A percentile compares a stretch with the other conserved stretches of the same genome.
Conservation (phyloP, 306 rosid genomes). For the Vigna unguiculata region DNA sequence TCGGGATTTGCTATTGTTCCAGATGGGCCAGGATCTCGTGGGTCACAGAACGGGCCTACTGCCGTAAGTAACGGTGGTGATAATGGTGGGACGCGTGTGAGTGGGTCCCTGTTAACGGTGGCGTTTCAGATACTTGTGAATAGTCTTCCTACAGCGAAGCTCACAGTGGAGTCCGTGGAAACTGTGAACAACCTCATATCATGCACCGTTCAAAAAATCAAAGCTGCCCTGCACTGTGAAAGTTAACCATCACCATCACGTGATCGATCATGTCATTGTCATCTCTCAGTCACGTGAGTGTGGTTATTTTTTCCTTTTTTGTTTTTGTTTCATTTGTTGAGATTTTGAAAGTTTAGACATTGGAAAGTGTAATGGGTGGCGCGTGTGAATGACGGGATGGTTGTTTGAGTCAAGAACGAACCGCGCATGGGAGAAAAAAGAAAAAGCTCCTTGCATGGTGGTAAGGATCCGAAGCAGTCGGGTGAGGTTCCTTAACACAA, state of each 20-base stretch:
- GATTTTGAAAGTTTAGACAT: neutral
- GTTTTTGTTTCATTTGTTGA: neutral
- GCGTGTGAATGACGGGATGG: constrained; percentile 38
- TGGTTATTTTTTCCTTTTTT: neutral
- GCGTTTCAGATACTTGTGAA: constrained; percentile 96
- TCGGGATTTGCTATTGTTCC: constrained; percentile 91
- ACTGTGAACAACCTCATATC: constrained; percentile 93
- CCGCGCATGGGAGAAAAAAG: constrained; percentile 53
- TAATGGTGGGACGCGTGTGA: constrained; percentile 44
- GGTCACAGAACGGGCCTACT: constrained; percentile 4
- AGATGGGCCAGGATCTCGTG: constrained; percentile 76
- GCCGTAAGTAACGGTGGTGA: neutral
- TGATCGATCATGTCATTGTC: neutral
- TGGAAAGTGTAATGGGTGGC: constrained; percentile 27
- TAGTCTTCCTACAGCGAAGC: constrained; percentile 89
- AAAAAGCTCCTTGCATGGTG: constrained; percentile 71
- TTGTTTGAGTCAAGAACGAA: constrained; percentile 99
- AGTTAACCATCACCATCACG: constrained; percentile 48
- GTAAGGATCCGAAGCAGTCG: constrained; percentile 38
- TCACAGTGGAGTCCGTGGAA: constrained; percentile 94
- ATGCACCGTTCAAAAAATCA: constrained; percentile 94
- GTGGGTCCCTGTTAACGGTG: constrained; percentile 90
- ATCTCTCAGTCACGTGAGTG: constrained; percentile 20
- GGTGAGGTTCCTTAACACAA: constrained; percentile 48
- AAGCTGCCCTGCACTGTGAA: constrained; percentile 82